Percentiles rank a stretch among this genome's conserved stretches.
phyloP scores from a whole-genome alignment of 306 rosid species.

The Cucurbita maxima region DNA sequence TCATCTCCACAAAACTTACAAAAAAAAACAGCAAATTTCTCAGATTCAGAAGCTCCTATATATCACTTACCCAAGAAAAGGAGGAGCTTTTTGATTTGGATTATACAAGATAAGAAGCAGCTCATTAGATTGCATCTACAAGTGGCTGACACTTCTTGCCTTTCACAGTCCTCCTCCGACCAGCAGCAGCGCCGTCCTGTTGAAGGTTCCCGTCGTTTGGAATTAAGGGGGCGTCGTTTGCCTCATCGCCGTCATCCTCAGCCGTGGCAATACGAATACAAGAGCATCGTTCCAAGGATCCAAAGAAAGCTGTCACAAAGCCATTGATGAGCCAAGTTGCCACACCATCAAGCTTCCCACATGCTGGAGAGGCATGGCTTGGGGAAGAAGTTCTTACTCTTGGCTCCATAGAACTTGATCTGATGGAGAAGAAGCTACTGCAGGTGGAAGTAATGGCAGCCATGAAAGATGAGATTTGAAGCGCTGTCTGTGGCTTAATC shows the following conservation, averaged over 20 bases:
- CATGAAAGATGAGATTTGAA: constrained; percentile 16
- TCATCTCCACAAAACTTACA: background rate
- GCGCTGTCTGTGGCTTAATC: background rate
- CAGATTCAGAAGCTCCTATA: constrained; percentile 3
- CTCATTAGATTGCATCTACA: background rate
- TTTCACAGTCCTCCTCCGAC: constrained; percentile 34
- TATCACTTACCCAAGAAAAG: background rate
- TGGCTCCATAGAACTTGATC: constrained; percentile 28
- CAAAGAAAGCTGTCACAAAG: constrained; percentile 39
- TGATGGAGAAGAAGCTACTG: constrained; percentile 25
- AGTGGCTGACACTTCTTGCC: constrained; percentile 15
- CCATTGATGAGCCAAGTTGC: constrained; percentile 65
- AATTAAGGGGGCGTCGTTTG: constrained; percentile 41
- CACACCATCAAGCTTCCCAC: constrained; percentile 51
- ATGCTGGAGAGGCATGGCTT: constrained; percentile 17
- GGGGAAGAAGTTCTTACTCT: constrained; percentile 20
- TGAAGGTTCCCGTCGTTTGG: constrained; percentile 34
- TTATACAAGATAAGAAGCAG: background rate
- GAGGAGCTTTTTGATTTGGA: background rate
- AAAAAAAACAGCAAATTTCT: background rate
- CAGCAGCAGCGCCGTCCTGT: constrained; percentile 16
- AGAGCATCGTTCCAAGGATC: constrained; percentile 46
- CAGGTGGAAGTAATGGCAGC: constrained; percentile 34
- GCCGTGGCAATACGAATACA: constrained; percentile 50
- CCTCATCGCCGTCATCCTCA: constrained; percentile 29